Percentiles rank a stretch among this genome's conserved stretches.
phyloP scores from a whole-genome alignment of 1,284 basidiomycete species.

The Porodaedalea pini region DNA sequence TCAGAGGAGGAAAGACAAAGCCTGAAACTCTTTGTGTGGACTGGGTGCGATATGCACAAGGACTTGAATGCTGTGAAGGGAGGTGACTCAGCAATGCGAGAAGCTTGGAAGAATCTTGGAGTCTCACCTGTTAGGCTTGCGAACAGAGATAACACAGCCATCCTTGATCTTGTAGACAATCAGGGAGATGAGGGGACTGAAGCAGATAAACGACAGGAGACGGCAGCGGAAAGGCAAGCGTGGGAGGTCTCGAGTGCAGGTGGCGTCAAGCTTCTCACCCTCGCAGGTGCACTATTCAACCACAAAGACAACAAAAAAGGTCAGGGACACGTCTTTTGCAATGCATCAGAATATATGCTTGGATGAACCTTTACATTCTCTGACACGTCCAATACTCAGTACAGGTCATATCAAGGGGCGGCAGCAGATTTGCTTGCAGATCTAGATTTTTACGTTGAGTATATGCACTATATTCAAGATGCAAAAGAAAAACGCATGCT shows the following conservation, averaged over 20 bases:
- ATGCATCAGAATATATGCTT: conserved; percentile 21
- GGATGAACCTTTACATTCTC: conserved; percentile 14
- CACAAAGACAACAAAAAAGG: conserved; percentile 35
- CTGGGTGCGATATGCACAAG: conserved; percentile 30
- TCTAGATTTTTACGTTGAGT: background rate
- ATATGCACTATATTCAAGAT: background rate
- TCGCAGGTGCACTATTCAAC: conserved; percentile 33
- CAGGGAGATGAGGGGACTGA: background rate
- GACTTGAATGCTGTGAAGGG: conserved; percentile 28
- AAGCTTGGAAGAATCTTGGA: background rate
- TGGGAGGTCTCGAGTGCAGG: conserved; percentile 26
- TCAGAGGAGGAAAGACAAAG: conserved; percentile 16
- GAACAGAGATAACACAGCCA: background rate
- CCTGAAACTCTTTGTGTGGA: conserved; percentile 22
- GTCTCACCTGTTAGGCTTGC: background rate
- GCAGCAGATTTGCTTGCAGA: background rate
- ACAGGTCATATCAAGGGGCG: conserved; percentile 2
- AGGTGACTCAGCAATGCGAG: conserved; percentile 10
- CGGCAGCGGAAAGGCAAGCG: conserved; percentile 25
- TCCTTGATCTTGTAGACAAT: background rate
- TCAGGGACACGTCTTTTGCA: conserved; percentile 25
- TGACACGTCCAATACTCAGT: conserved; percentile 6
- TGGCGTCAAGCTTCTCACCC: conserved; percentile 30
- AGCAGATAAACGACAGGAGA: background rate
- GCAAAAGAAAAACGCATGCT: conserved; percentile 9